Evolutionary conservation across 371 early-diverging fungal genomes (phyloP).

Genomic region (Agmasoma carcini): DNA sequence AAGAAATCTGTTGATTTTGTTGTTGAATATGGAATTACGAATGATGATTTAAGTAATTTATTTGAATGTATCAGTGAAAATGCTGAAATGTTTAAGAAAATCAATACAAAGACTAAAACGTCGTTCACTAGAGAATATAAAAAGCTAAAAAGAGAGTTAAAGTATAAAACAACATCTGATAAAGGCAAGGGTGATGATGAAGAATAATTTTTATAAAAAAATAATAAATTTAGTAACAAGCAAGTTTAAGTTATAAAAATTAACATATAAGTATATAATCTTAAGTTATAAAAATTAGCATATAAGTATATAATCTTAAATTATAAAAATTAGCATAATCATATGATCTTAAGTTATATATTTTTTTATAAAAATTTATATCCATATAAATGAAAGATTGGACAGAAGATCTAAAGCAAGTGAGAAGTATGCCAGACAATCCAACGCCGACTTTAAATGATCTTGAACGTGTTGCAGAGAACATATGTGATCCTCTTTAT

Average conservation of each 20-base stretch:
- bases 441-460: neutral
- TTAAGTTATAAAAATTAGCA: neutral
- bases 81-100: constrained; percentile 54
- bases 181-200: neutral
- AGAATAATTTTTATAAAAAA: neutral
- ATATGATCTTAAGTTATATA: neutral
- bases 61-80: constrained; percentile 60
- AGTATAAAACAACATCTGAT: constrained; percentile 46
- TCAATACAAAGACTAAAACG: constrained; percentile 61
- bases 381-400: constrained; percentile 1
- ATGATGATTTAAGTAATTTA: constrained; percentile 69
- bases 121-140: constrained; percentile 63
- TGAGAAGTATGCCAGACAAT: neutral
- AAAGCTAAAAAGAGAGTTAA: constrained; percentile 52
- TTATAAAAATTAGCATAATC: neutral
- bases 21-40: constrained; percentile 69
- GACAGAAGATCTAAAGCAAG: constrained; percentile 5
- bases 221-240: neutral
- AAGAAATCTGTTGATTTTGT: constrained; percentile 61
- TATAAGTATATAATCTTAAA: neutral
- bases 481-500: neutral
- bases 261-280: neutral
- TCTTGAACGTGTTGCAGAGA: neutral
- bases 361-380: neutral
- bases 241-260: neutral